Conservation (phyloP, 768 basidiomycete species). For the Podaxis sp. region DNA sequence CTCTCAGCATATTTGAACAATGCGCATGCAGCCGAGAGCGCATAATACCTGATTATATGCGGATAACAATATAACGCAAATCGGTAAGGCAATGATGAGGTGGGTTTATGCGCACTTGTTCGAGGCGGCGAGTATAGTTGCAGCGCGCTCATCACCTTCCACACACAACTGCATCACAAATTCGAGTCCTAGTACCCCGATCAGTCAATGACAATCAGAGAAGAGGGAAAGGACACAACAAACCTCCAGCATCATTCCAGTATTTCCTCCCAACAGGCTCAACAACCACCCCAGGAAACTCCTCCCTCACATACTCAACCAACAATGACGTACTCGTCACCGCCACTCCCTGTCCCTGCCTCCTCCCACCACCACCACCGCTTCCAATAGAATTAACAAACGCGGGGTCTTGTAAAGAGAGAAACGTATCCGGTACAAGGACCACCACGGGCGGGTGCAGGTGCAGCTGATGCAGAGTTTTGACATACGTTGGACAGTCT, state of each 20-base stretch:
- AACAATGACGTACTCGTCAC: slow-evolving; percentile 52
- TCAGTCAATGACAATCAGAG: slow-evolving; percentile 1
- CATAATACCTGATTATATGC: slow-evolving; percentile 66
- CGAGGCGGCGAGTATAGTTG: slow-evolving; percentile 72
- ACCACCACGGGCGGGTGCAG: slow-evolving; percentile 69
- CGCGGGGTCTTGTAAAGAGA: slow-evolving; percentile 56
- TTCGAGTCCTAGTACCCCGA: slow-evolving; percentile 58
- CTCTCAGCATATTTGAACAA: slow-evolving; percentile 84
- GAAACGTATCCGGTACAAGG: slow-evolving; percentile 81
- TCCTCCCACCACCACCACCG: neutral
- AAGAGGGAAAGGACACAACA: slow-evolving; percentile 15
- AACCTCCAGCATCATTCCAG: slow-evolving; percentile 85
- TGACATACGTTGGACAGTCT: slow-evolving; percentile 87
- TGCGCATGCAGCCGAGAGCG: slow-evolving; percentile 81
- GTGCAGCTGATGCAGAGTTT: slow-evolving; percentile 85
- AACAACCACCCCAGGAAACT: slow-evolving; percentile 66
- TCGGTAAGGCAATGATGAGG: neutral
- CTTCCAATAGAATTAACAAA: slow-evolving; percentile 28
- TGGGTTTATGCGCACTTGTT: slow-evolving; percentile 63
- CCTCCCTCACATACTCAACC: slow-evolving; percentile 71
- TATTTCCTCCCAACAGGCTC: slow-evolving; percentile 76
- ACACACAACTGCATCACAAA: slow-evolving; percentile 77
- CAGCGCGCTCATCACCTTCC: slow-evolving; percentile 80
- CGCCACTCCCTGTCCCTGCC: slow-evolving; percentile 35
- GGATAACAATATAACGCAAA: neutral